These are phyloP conservation scores for Kodamaea sp. DNA, from an alignment of 1,139 yeast genomes.

Conservation along the genomic window DNA sequence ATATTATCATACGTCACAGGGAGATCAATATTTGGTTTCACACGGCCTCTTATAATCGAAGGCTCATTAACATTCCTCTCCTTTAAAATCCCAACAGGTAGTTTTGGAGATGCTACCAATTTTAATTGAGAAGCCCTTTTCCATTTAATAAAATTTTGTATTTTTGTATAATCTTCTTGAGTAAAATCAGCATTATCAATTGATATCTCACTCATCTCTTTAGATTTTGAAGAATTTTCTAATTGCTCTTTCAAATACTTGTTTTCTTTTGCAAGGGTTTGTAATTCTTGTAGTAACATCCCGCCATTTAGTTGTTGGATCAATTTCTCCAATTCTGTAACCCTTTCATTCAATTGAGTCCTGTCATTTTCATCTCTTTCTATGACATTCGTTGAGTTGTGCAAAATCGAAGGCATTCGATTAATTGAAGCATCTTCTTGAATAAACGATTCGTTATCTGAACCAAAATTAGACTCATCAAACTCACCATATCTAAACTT, in stretches of 20 bases:
- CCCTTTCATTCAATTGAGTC: conserved; percentile 12
- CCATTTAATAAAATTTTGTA: conserved; percentile 32
- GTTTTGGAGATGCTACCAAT: conserved; percentile 17
- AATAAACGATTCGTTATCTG: conserved; percentile 1
- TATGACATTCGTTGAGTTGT: conserved; percentile 11
- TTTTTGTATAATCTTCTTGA: conserved; percentile 17
- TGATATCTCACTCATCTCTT: conserved; percentile 14
- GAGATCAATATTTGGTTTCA: conserved; percentile 33
- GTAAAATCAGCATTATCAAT: conserved; percentile 25
- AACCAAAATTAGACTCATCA: conserved; percentile 2
- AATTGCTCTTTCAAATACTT: conserved; percentile 14
- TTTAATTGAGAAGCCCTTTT: conserved; percentile 38
- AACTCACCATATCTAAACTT: neutral
- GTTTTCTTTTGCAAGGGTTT: conserved; percentile 16
- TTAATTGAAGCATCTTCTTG: conserved; percentile 8
- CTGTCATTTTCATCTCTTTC: conserved; percentile 5
- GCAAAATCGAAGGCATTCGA: conserved; percentile 13
- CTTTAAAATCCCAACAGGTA: conserved; percentile 11
- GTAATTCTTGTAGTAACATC: conserved; percentile 8
- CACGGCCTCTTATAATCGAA: conserved; percentile 25
- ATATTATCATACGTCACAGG: conserved; percentile 39
- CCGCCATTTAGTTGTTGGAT: conserved; percentile 13
- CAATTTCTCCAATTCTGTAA: conserved; percentile 19
- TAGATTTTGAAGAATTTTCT: conserved; percentile 4
- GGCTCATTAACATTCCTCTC: conserved; percentile 11